Evolutionary conservation across 371 early-diverging fungal genomes (phyloP).

Genomic region (Mortierella sp.): DNA sequence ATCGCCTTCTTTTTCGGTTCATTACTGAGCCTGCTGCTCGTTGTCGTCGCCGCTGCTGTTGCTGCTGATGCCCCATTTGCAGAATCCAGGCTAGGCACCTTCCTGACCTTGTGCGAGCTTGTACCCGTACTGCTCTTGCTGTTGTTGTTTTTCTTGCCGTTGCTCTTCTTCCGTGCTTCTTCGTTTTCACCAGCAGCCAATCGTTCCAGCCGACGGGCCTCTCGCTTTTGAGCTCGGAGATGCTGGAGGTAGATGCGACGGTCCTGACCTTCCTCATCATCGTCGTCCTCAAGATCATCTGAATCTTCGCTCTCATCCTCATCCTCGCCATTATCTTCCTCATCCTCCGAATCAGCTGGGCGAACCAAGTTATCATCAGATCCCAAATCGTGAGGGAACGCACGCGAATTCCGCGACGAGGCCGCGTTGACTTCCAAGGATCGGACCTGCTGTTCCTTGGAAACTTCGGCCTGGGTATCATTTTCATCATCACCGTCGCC

Average conservation of each 20-base stretch:
- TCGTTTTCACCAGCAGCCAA: slow-evolving; percentile 17
- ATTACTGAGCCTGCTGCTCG: no score
- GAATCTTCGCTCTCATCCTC: slow-evolving; percentile 47
- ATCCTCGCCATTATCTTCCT: slow-evolving; percentile 28
- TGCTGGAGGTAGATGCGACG: slow-evolving; percentile 50
- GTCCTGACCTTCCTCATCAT: slow-evolving; percentile 52
- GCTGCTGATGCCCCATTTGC: not conserved
- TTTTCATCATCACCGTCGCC: slow-evolving; percentile 21
- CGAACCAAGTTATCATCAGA: slow-evolving; percentile 12
- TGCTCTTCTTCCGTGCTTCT: slow-evolving; percentile 8
- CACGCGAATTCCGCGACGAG: no score
- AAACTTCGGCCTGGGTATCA: not conserved
- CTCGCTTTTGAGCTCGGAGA: slow-evolving; percentile 32
- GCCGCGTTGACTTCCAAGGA: slow-evolving; percentile 17
- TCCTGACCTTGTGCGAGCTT: slow-evolving; percentile 5
- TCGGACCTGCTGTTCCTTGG: slow-evolving; percentile 6
- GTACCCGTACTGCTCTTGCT: no score
- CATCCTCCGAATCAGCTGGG: slow-evolving; percentile 12
- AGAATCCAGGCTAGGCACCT: slow-evolving; percentile 16
- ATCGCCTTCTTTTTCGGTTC: slow-evolving; percentile 20
- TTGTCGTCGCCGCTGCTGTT: not conserved
- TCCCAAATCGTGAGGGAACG: slow-evolving; percentile 11
- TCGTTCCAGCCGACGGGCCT: slow-evolving; percentile 52
- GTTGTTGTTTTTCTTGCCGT: slow-evolving; percentile 11
- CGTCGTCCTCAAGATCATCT: slow-evolving; percentile 45